Evolutionary conservation across 2,329 filamentous ascomycete genomes (phyloP).

Genomic region (Grosmannia clavigera): DNA sequence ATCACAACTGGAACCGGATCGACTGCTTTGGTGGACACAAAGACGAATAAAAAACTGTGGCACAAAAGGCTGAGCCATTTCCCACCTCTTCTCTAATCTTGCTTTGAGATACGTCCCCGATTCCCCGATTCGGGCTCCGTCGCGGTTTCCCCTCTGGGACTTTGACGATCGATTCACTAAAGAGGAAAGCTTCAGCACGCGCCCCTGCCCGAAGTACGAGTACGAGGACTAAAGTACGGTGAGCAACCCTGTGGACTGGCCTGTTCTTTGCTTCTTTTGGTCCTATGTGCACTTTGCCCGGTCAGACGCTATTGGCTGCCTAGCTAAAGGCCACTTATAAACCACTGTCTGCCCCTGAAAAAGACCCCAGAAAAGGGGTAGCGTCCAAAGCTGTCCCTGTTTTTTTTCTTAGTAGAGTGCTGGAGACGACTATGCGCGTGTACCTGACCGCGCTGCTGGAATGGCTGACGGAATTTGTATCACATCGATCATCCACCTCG

Average conservation of each 20-base stretch:
- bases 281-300: neutral
- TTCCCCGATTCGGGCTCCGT: neutral
- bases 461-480: neutral
- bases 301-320: neutral
- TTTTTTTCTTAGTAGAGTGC: neutral
- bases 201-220: neutral
- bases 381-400: neutral
- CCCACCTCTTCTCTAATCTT: neutral
- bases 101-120: no score
- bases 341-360: neutral
- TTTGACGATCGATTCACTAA: neutral
- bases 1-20: neutral
- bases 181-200: neutral
- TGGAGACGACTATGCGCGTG: no score
- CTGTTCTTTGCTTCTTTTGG: neutral
- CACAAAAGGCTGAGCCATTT: neutral
- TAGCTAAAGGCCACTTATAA: neutral
- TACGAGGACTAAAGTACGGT: neutral
- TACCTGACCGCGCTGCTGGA: neutral
- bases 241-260: neutral
- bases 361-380: neutral
- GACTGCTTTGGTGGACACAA: neutral
- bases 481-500: neutral
- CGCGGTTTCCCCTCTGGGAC: neutral
- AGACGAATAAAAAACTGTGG: neutral